Evolutionary conservation across 2,329 filamentous ascomycete genomes (phyloP), one percentile per base, ranked within the genome.

Genomic region (Venturia carpophila): DNA sequence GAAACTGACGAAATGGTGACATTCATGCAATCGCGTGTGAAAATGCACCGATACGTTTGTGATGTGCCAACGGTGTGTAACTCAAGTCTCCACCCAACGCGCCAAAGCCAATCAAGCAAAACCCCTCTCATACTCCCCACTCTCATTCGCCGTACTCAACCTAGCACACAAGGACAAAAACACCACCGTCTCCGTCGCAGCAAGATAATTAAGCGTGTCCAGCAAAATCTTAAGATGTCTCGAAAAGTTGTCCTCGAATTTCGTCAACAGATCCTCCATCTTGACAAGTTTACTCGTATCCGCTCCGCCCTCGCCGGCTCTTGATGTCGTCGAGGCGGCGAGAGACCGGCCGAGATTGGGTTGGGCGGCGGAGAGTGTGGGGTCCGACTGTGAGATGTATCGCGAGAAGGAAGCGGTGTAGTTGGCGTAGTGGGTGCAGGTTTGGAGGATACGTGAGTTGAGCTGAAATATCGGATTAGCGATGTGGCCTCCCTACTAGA

Each of bases 381-480:
- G 88, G 72, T 97, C 92, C 21, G 89, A 86, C 69, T 89, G 89
- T 71, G 91, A 86, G 66, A 99, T 84, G 72, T 93, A 91, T 68
- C 91, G 87, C 13, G 91, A 89, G 49, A 97, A 84, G 73, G 90
- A 92, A 68, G 89, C 87, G 39, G 92, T 95, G 78, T 95, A 97
- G 65, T 88, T 87, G 62, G 92, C 91, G 75, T 97, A 99, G 80
- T 96, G 88, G 67, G 89, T 92, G 80, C 94, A 97, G 47, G 93
- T 96, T 69, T 92, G 90, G 86, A 96, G 94, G 61, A 99, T 85
- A 75, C 97, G 97, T 66, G 92, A 94, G 78, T 97, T 93, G 73
- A 99, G 95, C 93, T 97, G 67, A 17, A 24, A n/a, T 17, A 24
- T n/a, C 55, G 6, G 15, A 15, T 66, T 58, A 65, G 42, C 7